Base-by-base conservation (phyloP, 805 yeast species). In the Teunomyces tritomae region DNA sequence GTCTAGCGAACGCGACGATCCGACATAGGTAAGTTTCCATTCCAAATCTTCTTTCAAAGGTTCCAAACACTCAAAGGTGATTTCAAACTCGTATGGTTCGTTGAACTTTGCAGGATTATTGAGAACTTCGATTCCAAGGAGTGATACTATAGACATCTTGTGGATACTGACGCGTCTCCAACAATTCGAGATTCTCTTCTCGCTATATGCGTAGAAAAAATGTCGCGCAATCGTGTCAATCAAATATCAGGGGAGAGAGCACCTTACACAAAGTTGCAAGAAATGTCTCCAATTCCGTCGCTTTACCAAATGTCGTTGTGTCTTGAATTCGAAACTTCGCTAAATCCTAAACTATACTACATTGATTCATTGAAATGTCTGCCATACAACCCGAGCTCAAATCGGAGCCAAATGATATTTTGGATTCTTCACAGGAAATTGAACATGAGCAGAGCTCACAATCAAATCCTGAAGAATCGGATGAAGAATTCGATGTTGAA, bases 21-120 rank as follows among this genome's bases (percentile, higher is more conserved):
- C 99, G 35, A 94, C 99, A 57, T 94, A 94, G 1, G 97, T 92
- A 49, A 94, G 74, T 65, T 94, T 94, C 99, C 99, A 94, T 66
- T 94, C 99, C 49, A 94, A 75, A 65, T 94, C 99, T 59, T 87
- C 90, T 58, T 82, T 88, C 55, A 94, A 73, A 1, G 96, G 90
- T 66, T 94, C 99, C 41, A 92, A 72, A 67, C 99, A 94, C 68
- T 94, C 99, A 62, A 94, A 94, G 0, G 99, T 94, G 67, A 94
- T 94, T 66, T 94, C 98, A 63, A 94, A 91, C 64, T 94, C 95
- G 57, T 94, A 94, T 2, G 97, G 88, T 59, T 89, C 97, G 3
- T 88, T 77, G 73, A 94, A 94, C 55, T 85, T 82, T 4, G 98
- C 97, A 3, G 99, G 99, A 59, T 94, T 94, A 65, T 89, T 92